Base-by-base conservation (phyloP, 129 eudicot genomes). In the Ambrosia trifida region DNA sequence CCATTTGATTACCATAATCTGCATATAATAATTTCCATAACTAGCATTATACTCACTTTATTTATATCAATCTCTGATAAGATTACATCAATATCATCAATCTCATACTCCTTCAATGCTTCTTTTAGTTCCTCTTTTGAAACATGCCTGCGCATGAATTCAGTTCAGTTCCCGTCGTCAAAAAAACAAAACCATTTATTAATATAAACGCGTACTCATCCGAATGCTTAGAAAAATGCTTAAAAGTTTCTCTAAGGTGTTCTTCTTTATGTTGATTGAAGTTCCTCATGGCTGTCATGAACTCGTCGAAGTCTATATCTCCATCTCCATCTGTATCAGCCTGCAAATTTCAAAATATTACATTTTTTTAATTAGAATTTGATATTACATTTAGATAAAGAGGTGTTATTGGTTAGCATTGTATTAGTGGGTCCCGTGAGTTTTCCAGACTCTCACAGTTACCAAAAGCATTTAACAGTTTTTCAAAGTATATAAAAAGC, bases 311-410 rank as follows among this genome's bases (percentile, higher is more conserved):
- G 71, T 87, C 91, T 4, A 92, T 89, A 14, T 81, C 59, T 58
- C 96, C 98, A 60, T 87, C 64, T 50, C 88, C 87, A 78, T 92
- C 95, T 53, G 86, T 89, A 70, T 92, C 98, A 63, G 96, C 98
- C 98, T 92, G 77, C 66, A 32, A 44, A 0, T 24, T 62, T 53
- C 16, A 16, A 14, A 63, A 49, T 13, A 54, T 36, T 8, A 53
- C 58, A 56, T 44, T 20, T 24, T 24, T 24, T 24, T 24, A 0
- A 24, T 24, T 24, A 24, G 28, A 24, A 24, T 24, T 24, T 24
- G 28, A 24, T 24, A 24, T 24, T 24, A 24, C 28, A 24, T 24
- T 24, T 24, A 24, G 28, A 24, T 24, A 24, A 24, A 24, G 28
- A 5, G 43, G 9, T 38, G 9, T 9, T 9, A 38, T 38, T 2